Percentiles rank a stretch among this genome's conserved stretches.
Conservation (phyloP, 1,139 yeast genomes). For the Blastobotrys malaysiensis region DNA sequence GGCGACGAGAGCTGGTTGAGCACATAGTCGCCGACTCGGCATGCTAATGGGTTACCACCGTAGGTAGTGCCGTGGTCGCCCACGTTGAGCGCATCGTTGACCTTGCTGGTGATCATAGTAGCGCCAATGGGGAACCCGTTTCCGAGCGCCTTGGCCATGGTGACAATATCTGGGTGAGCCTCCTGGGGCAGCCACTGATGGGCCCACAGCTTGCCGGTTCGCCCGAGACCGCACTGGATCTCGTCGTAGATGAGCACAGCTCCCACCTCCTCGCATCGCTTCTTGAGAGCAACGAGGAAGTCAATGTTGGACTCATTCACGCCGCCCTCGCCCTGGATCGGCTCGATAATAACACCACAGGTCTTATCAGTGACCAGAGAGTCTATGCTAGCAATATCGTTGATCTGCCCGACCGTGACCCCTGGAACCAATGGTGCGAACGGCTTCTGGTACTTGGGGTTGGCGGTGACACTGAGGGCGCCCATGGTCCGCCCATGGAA, state of each 20-base stretch:
- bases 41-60: slow-evolving; percentile 94
- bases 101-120: slow-evolving; percentile 74
- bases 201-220: slow-evolving; percentile 93
- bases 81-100: slow-evolving; percentile 64
- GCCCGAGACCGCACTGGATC: slow-evolving; percentile 93
- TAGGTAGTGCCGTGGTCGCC: slow-evolving; percentile 98
- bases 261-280: slow-evolving; percentile 62
- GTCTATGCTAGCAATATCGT: slow-evolving; percentile 55
- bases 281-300: slow-evolving; percentile 60
- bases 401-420: slow-evolving; percentile 57
- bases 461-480: slow-evolving; percentile 84
- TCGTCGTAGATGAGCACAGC: slow-evolving; percentile 87
- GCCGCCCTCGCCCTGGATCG: slow-evolving; percentile 98
- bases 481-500: slow-evolving; percentile 97
- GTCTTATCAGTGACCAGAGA: slow-evolving; percentile 61
- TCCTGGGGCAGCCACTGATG: slow-evolving; percentile 65
- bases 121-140: slow-evolving; percentile 99
- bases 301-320: slow-evolving; percentile 60
- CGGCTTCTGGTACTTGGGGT: slow-evolving; percentile 86
- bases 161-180: slow-evolving; percentile 90
- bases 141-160: slow-evolving; percentile 94
- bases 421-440: slow-evolving; percentile 89
- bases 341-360: slow-evolving; percentile 92
- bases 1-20: slow-evolving; percentile 58
- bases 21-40: slow-evolving; percentile 74